phyloP scores from a whole-genome alignment of 2,329 filamentous ascomycete species.

The Lachnellula suecica region DNA sequence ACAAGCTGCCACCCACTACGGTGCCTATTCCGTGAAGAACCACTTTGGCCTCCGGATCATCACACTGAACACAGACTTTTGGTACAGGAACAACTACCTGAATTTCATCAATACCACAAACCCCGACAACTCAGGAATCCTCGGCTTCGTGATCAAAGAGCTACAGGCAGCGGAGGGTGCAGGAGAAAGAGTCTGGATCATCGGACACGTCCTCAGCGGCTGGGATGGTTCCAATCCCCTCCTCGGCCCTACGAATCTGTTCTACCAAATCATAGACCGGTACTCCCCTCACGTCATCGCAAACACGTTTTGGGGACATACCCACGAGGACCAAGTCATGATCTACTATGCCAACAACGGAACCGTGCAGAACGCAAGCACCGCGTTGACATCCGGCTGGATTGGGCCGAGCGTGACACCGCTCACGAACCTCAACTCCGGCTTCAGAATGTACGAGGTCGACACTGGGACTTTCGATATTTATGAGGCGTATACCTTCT shows the following conservation, averaged over 20 bases:
- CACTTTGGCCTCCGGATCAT: slow-evolving; percentile 52
- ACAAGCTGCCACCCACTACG: slow-evolving; percentile 52
- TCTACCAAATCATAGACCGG: slow-evolving; percentile 54
- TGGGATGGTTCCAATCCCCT: slow-evolving; percentile 56
- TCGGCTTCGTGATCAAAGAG: slow-evolving; percentile 50
- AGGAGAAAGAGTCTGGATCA: slow-evolving; percentile 52
- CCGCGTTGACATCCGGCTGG: slow-evolving; percentile 50
- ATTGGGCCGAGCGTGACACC: slow-evolving; percentile 52
- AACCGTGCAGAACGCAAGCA: slow-evolving; percentile 39
- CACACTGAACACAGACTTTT: slow-evolving; percentile 52
- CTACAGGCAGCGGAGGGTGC: slow-evolving; percentile 51
- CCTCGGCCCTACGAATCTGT: slow-evolving; percentile 51
- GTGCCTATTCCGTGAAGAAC: slow-evolving; percentile 53
- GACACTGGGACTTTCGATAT: slow-evolving; percentile 53
- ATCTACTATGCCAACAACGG: slow-evolving; percentile 54
- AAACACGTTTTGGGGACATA: slow-evolving; percentile 54
- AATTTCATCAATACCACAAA: slow-evolving; percentile 52
- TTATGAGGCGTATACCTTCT: slow-evolving; percentile 53
- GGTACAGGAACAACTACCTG: slow-evolving; percentile 43
- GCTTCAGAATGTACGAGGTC: slow-evolving; percentile 53
- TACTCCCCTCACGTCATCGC: slow-evolving; percentile 55
- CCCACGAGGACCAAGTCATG: slow-evolving; percentile 53
- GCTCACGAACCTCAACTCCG: slow-evolving; percentile 53
- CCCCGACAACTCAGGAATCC: slow-evolving; percentile 47
- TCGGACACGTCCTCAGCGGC: slow-evolving; percentile 53